phyloP scores from a whole-genome alignment of 2,329 filamentous ascomycete species.

The Grosmannia huntii region DNA sequence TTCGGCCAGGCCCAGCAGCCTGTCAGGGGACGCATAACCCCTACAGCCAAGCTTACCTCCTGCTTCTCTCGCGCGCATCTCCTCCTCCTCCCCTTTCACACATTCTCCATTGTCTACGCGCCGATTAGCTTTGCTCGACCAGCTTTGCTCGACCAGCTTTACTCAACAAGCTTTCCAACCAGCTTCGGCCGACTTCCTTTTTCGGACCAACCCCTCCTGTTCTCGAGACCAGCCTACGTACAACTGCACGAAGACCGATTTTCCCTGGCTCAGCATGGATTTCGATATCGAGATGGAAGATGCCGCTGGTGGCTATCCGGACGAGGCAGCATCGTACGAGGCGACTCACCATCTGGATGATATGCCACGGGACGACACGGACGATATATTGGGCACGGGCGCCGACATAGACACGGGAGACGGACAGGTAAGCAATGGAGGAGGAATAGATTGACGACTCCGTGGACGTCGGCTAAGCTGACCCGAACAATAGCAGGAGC shows the following conservation, averaged over 20 bases:
- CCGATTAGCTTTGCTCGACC: no score
- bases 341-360: slow-evolving; percentile 5
- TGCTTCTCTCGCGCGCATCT: background rate
- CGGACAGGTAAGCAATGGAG: slow-evolving; percentile 10
- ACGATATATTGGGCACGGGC: slow-evolving; percentile 15
- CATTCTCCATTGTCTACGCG: background rate
- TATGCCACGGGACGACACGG: slow-evolving; percentile 19
- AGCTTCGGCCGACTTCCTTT: no score
- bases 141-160: no score
- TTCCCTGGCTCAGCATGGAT: slow-evolving; percentile 48
- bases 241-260: no score
- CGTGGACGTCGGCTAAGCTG: no score
- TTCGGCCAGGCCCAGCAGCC: no score
- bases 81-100: background rate
- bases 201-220: no score
- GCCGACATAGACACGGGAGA: slow-evolving; percentile 7
- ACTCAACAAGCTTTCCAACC: no score
- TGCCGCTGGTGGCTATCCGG: slow-evolving; percentile 20
- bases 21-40: background rate
- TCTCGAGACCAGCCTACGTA: no score
- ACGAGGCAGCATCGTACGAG: background rate
- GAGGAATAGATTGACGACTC: no score
- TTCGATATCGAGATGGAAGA: slow-evolving; percentile 62
- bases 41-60: background rate
- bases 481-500: slow-evolving; percentile 17